Conservation (phyloP, 2,329 filamentous ascomycete species). For the Colletotrichum chrysophilum region DNA sequence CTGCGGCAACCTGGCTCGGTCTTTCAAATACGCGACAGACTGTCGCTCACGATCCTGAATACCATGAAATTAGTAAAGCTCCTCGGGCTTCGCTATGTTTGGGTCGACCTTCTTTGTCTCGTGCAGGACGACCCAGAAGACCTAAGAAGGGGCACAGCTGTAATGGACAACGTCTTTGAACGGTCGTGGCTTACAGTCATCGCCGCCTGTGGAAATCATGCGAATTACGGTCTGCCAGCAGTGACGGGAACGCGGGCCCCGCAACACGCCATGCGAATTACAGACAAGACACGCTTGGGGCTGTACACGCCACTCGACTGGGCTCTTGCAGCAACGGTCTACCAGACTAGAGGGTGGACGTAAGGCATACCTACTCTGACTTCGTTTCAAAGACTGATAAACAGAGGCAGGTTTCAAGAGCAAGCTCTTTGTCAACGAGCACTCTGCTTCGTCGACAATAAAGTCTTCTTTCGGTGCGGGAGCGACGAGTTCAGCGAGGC, state of each 20-base stretch:
- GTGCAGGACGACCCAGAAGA: background rate
- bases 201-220: background rate
- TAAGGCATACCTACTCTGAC: fast-evolving
- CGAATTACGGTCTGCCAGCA: background rate
- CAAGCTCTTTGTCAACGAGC: background rate
- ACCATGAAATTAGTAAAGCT: background rate
- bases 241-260: background rate
- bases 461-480: background rate
- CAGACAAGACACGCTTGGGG: background rate
- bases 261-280: background rate
- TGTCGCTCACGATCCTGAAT: background rate
- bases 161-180: background rate
- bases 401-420: background rate
- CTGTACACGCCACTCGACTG: background rate
- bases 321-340: background rate
- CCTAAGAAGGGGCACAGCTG: background rate
- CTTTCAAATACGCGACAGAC: background rate
- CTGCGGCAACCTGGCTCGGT: background rate
- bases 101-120: background rate
- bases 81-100: background rate
- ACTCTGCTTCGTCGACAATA: background rate
- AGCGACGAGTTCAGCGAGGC: background rate
- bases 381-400: background rate
- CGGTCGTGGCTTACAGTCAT: background rate
- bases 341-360: background rate